Base-by-base conservation (phyloP, 805 yeast genomes). In the Clavispora asparagi region DNA sequence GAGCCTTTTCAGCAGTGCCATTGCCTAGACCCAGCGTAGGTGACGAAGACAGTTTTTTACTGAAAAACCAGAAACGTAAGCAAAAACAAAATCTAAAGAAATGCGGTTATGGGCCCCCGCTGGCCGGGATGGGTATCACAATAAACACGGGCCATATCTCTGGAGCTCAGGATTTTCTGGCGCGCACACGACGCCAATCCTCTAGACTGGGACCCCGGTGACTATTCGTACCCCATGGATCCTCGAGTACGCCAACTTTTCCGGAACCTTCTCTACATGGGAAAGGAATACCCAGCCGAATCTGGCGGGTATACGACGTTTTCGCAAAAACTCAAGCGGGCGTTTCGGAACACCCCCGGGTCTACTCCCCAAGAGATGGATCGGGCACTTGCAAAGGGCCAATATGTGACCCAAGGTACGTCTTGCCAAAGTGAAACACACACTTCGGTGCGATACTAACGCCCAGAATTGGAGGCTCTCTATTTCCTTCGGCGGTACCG, bases 201-300 rank as follows among this genome's bases (percentile, higher is more conserved):
- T 4, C 4, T 30, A 9, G 32, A 4, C 4, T 30, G 3, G 14
- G 32, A 33, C 19, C 25, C 37, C 19, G 7, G 11, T n/a, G 31
- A 19, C 10, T 7, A 4, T 13, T 17, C 39, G n/a, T 7, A 38
- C 42, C 25, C n/a, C 19, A 53, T 53, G 57, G 46, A 51, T 26
- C 50, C 54, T 7, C 35, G 47, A n/a, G 50, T 53, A 25, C 53
- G 57, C 27, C 45, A 39, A 30, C 52, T 53, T 13, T 53, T 43
- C 54, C 60, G 60, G 47, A 54, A 50, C 38, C 53, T 68, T 17
- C 52, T 65, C 12, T 68, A 56, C 49, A 63, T 67, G 71, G 71
- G 65, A 8, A 57, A 54, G 39, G 69, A 65, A 31, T 67, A 68
- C 48, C 72, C 73, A n/a, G 50, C 28, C 7, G 54, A 56, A 42